Evolutionary conservation across 306 rosid genomes (phyloP), one percentile per base, ranked within the genome.

Genomic region (Parietaria judaica): DNA sequence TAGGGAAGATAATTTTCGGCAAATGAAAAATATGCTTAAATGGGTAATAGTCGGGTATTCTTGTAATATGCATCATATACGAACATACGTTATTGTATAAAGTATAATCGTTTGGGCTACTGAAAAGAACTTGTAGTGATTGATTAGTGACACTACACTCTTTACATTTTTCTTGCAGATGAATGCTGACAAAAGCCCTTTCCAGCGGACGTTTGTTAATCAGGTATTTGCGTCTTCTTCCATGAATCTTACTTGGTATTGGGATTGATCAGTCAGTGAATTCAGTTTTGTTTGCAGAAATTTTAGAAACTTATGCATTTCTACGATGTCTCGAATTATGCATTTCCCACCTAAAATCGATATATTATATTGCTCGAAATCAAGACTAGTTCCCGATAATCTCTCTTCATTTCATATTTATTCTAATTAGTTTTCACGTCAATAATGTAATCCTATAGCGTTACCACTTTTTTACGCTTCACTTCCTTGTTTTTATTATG

Each of bases 181-280:
- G 80, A 94, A 94, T 82, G 90, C 76, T 58, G 95, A 86, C 38
- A 94, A 94, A 84, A 94, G 99, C 60, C 97, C 97, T 78, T 89
- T 89, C 77, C 95, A 83, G 61, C 83, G 96, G 73, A 94, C 94
- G 16, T 94, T 94, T 83, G 97, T 89, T 71, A 86, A 94, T 76
- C 99, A 94, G 97, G 99, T 94, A 74, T 60, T 48, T 36, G 45
- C 67, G 59, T 6, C 10, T 39, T 13, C 31, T 8, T 4, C 15
- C 47, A 7, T 7, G 13, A n/a, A 49, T 49, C 53, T 49, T 11
- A 49, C 14, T 23, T 0, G 31, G 31, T 23, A 23, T 23, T 23
- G 31, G 31, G 31, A 23, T 23, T 23, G 31, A 23, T 23, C 31
- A 23, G 31, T 23, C 31, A 23, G 31, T 23, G 31, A 23, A 23